Evolutionary conservation across 2,329 filamentous ascomycete species (phyloP).

Genomic region (Knoxdaviesia proteae): DNA sequence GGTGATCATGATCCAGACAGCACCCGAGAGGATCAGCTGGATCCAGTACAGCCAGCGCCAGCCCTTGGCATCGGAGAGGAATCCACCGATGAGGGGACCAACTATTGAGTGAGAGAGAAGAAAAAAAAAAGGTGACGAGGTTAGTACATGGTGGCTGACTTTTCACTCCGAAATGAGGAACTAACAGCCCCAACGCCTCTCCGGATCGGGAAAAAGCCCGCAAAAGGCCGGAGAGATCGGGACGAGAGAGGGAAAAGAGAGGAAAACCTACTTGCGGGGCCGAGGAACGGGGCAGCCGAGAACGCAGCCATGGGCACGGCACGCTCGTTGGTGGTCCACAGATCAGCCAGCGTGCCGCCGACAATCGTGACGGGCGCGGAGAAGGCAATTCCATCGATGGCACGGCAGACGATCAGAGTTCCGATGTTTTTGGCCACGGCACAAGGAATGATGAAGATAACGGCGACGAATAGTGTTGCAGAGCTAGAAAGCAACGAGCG

Average conservation of each 20-base stretch:
- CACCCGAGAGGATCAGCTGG: conserved; percentile 52
- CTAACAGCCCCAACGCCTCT: not conserved
- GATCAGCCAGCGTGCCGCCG: conserved; percentile 60
- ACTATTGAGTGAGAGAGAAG: conserved; percentile 14
- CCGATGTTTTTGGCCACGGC: conserved; percentile 56
- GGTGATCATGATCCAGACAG: conserved; percentile 55
- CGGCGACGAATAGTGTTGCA: conserved; percentile 44
- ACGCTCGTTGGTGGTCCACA: conserved; percentile 70
- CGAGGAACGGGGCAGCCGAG: conserved; percentile 62
- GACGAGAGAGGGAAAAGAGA: not conserved
- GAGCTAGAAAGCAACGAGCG: conserved; percentile 12
- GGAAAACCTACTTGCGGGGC: conserved; percentile 38
- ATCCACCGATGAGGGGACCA: conserved; percentile 59
- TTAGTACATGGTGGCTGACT: not conserved
- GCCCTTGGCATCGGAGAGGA: conserved; percentile 43
- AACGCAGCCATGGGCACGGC: conserved; percentile 79
- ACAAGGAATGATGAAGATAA: conserved; percentile 64
- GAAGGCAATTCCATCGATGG: conserved; percentile 67
- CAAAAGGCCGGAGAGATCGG: no score
- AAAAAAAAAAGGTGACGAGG: not conserved
- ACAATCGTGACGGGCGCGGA: conserved; percentile 75
- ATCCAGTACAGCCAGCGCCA: conserved; percentile 85
- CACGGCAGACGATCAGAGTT: conserved; percentile 55
- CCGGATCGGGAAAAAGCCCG: no score
- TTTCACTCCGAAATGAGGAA: not conserved